A percentile compares a stretch with the other conserved stretches of the same genome.
phyloP scores from a whole-genome alignment of 2,329 filamentous ascomycete species.

The Berkeleyomyces basicola region DNA sequence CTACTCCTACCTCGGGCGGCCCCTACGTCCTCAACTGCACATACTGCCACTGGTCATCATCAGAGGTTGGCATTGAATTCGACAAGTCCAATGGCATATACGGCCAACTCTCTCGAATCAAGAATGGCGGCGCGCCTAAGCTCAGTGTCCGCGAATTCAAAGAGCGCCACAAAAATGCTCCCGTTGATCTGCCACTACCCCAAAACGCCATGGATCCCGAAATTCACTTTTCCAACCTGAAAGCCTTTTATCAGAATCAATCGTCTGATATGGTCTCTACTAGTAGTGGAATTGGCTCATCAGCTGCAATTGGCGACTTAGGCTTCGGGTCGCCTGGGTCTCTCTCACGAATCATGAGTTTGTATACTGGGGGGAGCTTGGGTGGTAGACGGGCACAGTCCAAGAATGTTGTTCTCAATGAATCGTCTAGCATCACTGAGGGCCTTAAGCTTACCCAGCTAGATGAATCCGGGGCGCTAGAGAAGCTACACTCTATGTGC shows the following conservation, averaged over 20 bases:
- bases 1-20: slow-evolving; percentile 20
- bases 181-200: slow-evolving; percentile 19
- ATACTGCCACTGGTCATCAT: slow-evolving; percentile 85
- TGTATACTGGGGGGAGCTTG: slow-evolving; percentile 56
- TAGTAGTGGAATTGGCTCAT: slow-evolving; percentile 13
- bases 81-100: slow-evolving; percentile 79
- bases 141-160: slow-evolving; percentile 35
- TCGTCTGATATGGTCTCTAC: slow-evolving; percentile 44
- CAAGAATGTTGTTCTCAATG: slow-evolving; percentile 60
- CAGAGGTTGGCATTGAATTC: slow-evolving; percentile 79
- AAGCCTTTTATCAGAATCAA: slow-evolving; percentile 68
- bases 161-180: slow-evolving; percentile 33
- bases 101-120: slow-evolving; percentile 57
- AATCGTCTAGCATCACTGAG: slow-evolving; percentile 54
- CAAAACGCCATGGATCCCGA: slow-evolving; percentile 42
- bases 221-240: slow-evolving; percentile 57
- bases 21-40: slow-evolving; percentile 71
- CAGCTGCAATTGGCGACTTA: slow-evolving; percentile 26
- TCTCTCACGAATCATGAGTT: slow-evolving; percentile 74
- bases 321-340: slow-evolving; percentile 64
- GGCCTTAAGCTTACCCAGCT: slow-evolving; percentile 49
- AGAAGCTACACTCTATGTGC: slow-evolving; percentile 39
- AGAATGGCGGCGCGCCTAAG: slow-evolving; percentile 39
- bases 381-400: slow-evolving; percentile 48
- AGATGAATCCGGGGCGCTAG: slow-evolving; percentile 45